Evolutionary conservation across 2,329 filamentous ascomycete genomes (phyloP), one percentile per base, ranked within the genome.

Genomic region (Aspergillus sclerotialis): DNA sequence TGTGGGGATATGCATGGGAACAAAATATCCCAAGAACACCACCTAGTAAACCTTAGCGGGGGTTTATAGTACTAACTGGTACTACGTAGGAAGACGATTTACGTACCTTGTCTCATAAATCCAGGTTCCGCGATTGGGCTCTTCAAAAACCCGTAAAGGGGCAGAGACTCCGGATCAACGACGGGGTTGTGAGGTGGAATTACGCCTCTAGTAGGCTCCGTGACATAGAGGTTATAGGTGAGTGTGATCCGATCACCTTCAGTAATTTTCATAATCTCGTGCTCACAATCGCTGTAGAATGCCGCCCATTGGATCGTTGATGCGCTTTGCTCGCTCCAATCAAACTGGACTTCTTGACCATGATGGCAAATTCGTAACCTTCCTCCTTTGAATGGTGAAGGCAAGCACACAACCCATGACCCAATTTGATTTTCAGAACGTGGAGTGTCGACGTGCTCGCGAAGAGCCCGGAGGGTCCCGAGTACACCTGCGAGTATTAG

Each of bases 211-310:
- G 55, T 47, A 4, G 61, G 55, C 14, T 56, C 49, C 2, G 57
- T 54, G 8, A 63, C 53, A 40, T 65, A 76, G 2, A 81, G 56
- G 37, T 79, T 79, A 55, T 80, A 80, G 0, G 75, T 80, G 14
- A 81, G 49, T 0, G 72, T 79, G 11, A 80, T 40, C 0, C 73
- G 68, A 37, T 79, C 63, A 0, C 75, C 75, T 1, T 54, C 43
- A 0, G 55, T 70, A 5, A 80, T 65, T 10, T 68, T 61, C 0
- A 66, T 44, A 1, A 63, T 59, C 21, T 63, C 56, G 36, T 61
- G 56, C 33, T 58, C 53, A 29, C 56, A 60, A 35, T 62, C 58
- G 13, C 53, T 56, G 21, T 61, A 63, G 19, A 63, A 63, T 3
- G 58, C 60, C 0, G 53, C 58, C 57, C 56, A 63, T 27, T 60